These are phyloP conservation scores for Takashimella tepidaria DNA, from an alignment of 1,284 basidiomycete species.

Conservation along the genomic window DNA sequence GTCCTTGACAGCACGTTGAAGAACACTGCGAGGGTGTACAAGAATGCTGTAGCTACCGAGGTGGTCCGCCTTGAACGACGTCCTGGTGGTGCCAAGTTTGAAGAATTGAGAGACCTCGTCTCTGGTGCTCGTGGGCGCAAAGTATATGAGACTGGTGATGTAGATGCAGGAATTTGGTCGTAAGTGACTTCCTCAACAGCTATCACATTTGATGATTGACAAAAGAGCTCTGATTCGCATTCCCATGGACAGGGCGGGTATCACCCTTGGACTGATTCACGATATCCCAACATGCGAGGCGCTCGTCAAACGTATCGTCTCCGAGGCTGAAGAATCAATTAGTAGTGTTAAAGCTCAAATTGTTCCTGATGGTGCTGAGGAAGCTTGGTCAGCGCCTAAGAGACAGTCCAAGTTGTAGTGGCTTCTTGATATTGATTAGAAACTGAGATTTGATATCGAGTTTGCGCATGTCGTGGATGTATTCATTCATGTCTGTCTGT, in stretches of 20 bases:
- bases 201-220: neutral
- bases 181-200: conserved; percentile 19
- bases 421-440: too few species aligned
- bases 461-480: too few species aligned
- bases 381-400: conserved; percentile 9
- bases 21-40: conserved; percentile 85
- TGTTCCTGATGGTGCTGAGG: conserved; percentile 17
- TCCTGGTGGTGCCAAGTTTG: conserved; percentile 80
- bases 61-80: conserved; percentile 75
- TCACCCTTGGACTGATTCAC: conserved; percentile 73
- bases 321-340: conserved; percentile 70
- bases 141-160: conserved; percentile 81
- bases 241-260: conserved; percentile 58
- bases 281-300: conserved; percentile 81
- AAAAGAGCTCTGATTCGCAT: too few species aligned
- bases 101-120: conserved; percentile 76
- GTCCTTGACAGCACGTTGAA: conserved; percentile 53
- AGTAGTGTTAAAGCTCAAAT: conserved; percentile 51
- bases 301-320: conserved; percentile 65
- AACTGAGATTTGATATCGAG: too few species aligned
- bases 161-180: conserved; percentile 81
- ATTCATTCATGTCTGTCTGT: too few species aligned
- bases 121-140: conserved; percentile 62
- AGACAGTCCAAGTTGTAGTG: conserved; percentile 25
- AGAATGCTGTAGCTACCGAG: conserved; percentile 53